Conservation (phyloP, 1,284 basidiomycete genomes). For the Moesziomyces antarcticus region DNA sequence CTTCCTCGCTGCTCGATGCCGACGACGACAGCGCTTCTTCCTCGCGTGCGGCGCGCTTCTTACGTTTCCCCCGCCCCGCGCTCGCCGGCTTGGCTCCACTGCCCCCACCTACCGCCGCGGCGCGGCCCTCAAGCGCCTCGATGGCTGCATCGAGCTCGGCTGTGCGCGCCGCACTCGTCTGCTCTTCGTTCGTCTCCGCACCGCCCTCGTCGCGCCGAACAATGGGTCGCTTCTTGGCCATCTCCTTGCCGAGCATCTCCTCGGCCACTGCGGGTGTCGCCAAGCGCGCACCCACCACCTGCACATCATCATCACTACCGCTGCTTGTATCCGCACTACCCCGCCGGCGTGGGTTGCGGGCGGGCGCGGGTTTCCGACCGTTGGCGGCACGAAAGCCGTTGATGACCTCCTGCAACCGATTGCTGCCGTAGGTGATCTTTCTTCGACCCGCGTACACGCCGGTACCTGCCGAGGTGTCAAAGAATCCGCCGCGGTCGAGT, state of each 20-base stretch:
- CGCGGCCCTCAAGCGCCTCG: conserved; percentile 42
- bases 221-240: conserved; percentile 49
- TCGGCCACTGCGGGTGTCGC: conserved; percentile 39
- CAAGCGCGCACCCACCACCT: conserved; percentile 34
- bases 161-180: conserved; percentile 2
- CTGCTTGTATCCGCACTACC: conserved; percentile 1
- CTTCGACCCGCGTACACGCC: conserved; percentile 80
- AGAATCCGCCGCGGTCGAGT: conserved; percentile 71
- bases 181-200: neutral
- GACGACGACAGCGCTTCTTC: conserved; percentile 16
- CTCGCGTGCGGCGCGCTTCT: conserved; percentile 1
- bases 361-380: conserved; percentile 1
- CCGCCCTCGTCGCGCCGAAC: conserved; percentile 31
- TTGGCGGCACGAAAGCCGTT: conserved; percentile 73
- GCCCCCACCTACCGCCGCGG: neutral
- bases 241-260: conserved; percentile 56
- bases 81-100: neutral
- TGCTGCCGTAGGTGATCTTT: conserved; percentile 82
- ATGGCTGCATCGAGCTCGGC: conserved; percentile 47
- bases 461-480: conserved; percentile 70
- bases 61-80: conserved; percentile 6
- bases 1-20: conserved; percentile 8
- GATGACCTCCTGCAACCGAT: conserved; percentile 89
- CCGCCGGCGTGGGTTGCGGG: neutral
- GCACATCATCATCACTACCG: conserved; percentile 30